These are phyloP conservation scores for Lithocarpus polystachyus DNA, from an alignment of 306 rosid species.

Conservation along the genomic window DNA sequence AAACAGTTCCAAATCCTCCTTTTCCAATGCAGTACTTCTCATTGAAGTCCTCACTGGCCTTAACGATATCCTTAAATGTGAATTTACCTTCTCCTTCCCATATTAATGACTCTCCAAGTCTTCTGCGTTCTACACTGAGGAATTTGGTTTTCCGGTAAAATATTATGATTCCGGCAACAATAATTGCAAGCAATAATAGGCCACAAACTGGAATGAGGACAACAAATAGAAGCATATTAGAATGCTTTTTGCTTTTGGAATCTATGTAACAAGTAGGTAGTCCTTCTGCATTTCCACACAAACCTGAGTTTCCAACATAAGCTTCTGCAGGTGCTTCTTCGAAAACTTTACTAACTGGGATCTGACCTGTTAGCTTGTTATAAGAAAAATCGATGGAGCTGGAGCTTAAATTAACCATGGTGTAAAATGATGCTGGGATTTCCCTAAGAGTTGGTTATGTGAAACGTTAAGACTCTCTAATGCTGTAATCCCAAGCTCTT, in stretches of 20 bases:
- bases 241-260: slow-evolving; percentile 7
- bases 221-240: slow-evolving; percentile 41
- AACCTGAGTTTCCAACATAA: slow-evolving; percentile 45
- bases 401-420: slow-evolving; percentile 36
- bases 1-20: slow-evolving; percentile 77
- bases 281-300: slow-evolving; percentile 52
- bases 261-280: slow-evolving; percentile 23
- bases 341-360: slow-evolving; percentile 44
- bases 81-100: slow-evolving; percentile 41
- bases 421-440: slow-evolving; percentile 39
- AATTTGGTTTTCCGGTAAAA: background rate
- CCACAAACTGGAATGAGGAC: slow-evolving; percentile 42
- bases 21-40: background rate
- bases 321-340: slow-evolving; percentile 30
- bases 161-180: slow-evolving; percentile 16
- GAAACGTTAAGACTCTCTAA: slow-evolving; percentile 41
- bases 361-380: slow-evolving; percentile 49
- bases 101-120: slow-evolving; percentile 4
- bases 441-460: slow-evolving; percentile 49
- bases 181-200: slow-evolving; percentile 22
- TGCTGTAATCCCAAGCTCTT: slow-evolving; percentile 17
- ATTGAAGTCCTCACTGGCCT: slow-evolving; percentile 29
- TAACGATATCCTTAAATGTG: slow-evolving; percentile 46
- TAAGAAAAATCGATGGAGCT: slow-evolving; percentile 49
- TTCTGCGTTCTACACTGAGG: slow-evolving; percentile 30